phyloP scores from a whole-genome alignment of 176 grass and related monocot genomes.

The Triticum timopheevii region DNA sequence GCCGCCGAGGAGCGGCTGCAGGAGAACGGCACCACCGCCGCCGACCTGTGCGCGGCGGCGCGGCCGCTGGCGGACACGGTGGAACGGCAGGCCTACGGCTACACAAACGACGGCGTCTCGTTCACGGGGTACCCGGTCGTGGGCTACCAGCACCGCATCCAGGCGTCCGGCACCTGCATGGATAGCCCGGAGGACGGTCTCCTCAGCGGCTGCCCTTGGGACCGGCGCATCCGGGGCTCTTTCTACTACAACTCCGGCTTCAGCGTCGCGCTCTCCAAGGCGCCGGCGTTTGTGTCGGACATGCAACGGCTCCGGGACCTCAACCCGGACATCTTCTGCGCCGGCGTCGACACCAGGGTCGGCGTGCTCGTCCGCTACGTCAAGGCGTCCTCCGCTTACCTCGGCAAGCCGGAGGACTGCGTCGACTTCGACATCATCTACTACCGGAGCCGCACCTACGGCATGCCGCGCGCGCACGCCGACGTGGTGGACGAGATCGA shows the following conservation, averaged over 20 bases:
- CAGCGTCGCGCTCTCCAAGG: conserved; percentile 30
- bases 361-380: conserved; percentile 32
- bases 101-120: too few species aligned
- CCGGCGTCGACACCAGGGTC: conserved; percentile 8
- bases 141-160: too few species aligned
- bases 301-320: not conserved
- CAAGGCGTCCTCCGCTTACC: not conserved
- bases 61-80: too few species aligned
- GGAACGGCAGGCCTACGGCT: too few species aligned
- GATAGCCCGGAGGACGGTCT: too few species aligned
- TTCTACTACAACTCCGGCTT: not conserved
- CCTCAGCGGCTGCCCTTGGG: too few species aligned
- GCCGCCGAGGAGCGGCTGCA: too few species aligned
- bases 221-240: too few species aligned
- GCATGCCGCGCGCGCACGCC: not conserved
- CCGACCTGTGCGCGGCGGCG: too few species aligned
- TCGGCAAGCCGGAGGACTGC: not conserved
- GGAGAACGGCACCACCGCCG: too few species aligned
- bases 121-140: too few species aligned
- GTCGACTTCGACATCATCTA: conserved; percentile 41
- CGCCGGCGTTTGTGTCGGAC: conserved; percentile 12
- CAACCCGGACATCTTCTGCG: conserved; percentile 36
- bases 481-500: conserved; percentile 23
- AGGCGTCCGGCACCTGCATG: too few species aligned
- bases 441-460: conserved; percentile 27